These are phyloP conservation scores for Botryosphaeria dothidea DNA, from an alignment of 2,329 filamentous ascomycete species.

Conservation along the genomic window DNA sequence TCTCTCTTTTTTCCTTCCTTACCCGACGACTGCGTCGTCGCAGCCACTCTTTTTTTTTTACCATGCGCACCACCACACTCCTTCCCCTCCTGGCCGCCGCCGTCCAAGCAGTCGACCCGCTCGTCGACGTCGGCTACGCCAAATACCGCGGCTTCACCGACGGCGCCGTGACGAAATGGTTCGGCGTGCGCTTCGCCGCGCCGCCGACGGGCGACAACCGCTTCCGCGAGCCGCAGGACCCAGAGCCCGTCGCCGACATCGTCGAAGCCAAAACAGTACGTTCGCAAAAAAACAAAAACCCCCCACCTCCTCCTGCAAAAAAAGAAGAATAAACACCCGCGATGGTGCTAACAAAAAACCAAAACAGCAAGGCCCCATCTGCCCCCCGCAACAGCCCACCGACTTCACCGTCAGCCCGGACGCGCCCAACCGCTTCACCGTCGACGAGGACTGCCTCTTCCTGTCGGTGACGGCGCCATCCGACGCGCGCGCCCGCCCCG, in stretches of 20 bases:
- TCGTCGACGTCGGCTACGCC: conserved; percentile 67
- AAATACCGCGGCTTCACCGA: conserved; percentile 61
- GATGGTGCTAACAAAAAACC: neutral
- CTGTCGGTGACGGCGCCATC: conserved; percentile 51
- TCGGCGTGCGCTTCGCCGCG: conserved; percentile 63
- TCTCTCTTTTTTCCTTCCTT: neutral
- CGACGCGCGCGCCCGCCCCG: conserved; percentile 42
- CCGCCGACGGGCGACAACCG: conserved; percentile 54
- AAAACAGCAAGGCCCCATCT: conserved; percentile 31
- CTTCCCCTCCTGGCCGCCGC: neutral
- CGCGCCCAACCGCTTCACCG: conserved; percentile 23
- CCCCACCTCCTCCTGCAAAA: too few species aligned
- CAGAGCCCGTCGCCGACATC: conserved; percentile 29
- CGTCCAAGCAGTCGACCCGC: conserved; percentile 34
- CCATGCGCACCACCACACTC: neutral
- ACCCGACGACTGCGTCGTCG: neutral
- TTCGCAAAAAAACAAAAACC: too few species aligned
- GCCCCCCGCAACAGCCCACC: conserved; percentile 30
- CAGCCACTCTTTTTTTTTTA: too few species aligned
- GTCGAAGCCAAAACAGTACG: neutral
- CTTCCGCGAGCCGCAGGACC: conserved; percentile 51
- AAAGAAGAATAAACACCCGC: too few species aligned
- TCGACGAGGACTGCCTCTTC: conserved; percentile 50
- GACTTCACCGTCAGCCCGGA: conserved; percentile 24
- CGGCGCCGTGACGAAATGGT: conserved; percentile 68